Percentiles rank a stretch among this genome's conserved stretches.
Evolutionary conservation across 2,329 filamentous ascomycete genomes (phyloP).

Genomic region (Magnaporthiopsis poae): DNA sequence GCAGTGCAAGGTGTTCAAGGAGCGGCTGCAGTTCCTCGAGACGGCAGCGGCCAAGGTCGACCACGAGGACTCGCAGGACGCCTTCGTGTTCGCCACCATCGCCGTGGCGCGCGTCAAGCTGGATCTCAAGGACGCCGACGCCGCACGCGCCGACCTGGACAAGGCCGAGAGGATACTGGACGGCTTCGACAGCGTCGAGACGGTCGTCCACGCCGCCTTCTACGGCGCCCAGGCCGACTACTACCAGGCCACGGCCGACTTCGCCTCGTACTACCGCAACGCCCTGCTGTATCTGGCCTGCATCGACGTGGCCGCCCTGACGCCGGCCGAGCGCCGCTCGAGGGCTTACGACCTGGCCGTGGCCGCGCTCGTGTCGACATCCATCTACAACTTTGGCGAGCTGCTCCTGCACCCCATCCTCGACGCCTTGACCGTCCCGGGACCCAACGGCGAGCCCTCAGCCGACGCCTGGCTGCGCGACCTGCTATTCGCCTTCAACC

Average conservation of each 20-base stretch:
- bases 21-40: slow-evolving; percentile 76
- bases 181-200: slow-evolving; percentile 87
- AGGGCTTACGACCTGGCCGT: slow-evolving; percentile 89
- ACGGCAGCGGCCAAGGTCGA: slow-evolving; percentile 79
- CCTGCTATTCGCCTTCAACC: slow-evolving; percentile 95
- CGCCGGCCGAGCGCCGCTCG: slow-evolving; percentile 62
- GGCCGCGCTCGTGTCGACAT: slow-evolving; percentile 82
- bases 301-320: slow-evolving; percentile 70
- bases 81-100: slow-evolving; percentile 85
- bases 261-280: slow-evolving; percentile 93
- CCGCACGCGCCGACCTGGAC: slow-evolving; percentile 77
- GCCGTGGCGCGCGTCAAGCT: slow-evolving; percentile 83
- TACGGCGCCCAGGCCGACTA: slow-evolving; percentile 93
- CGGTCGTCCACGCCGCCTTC: slow-evolving; percentile 88
- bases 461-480: slow-evolving; percentile 82
- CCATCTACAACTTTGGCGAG: slow-evolving; percentile 99
- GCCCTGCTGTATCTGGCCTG: slow-evolving; percentile 95
- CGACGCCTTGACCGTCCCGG: slow-evolving; percentile 52
- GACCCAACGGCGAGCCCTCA: slow-evolving; percentile 33
- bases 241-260: slow-evolving; percentile 87
- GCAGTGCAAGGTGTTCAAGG: slow-evolving; percentile 74
- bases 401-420: slow-evolving; percentile 95
- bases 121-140: slow-evolving; percentile 66
- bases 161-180: slow-evolving; percentile 81
- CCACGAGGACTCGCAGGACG: slow-evolving; percentile 86